phyloP scores from a whole-genome alignment of 2,329 filamentous ascomycete species.

The Daldinia eschscholtzii region DNA sequence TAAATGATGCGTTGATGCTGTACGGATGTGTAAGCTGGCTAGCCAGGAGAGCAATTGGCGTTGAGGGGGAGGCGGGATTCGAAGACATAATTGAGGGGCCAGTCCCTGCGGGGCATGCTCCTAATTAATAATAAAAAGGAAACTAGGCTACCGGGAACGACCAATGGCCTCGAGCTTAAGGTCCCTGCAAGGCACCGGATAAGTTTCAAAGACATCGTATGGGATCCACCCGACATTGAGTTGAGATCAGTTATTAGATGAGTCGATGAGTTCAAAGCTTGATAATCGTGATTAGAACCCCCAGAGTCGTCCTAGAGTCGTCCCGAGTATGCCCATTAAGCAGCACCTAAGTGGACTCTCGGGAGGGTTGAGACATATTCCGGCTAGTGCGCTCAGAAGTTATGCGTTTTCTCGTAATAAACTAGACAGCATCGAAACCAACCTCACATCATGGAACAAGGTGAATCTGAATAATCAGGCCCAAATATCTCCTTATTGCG shows the following conservation, averaged over 20 bases:
- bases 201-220: slow-evolving; percentile 54
- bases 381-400: not conserved
- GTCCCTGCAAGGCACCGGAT: slow-evolving; percentile 50
- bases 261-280: slow-evolving; percentile 40
- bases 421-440: not conserved
- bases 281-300: not conserved
- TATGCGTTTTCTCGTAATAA: not conserved
- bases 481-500: slow-evolving; percentile 80
- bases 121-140: slow-evolving; percentile 1
- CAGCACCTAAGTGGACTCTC: not conserved
- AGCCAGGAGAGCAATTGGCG: slow-evolving; percentile 54
- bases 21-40: slow-evolving; percentile 58
- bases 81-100: slow-evolving; percentile 21
- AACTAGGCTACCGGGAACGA: slow-evolving; percentile 43
- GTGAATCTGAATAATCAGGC: slow-evolving; percentile 69
- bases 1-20: slow-evolving; percentile 68
- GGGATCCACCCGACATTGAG: slow-evolving; percentile 55
- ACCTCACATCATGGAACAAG: slow-evolving; percentile 71
- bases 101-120: slow-evolving; percentile 1
- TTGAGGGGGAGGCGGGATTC: slow-evolving; percentile 29
- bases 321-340: not conserved
- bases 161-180: slow-evolving; percentile 29
- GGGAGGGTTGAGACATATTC: not conserved
- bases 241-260: slow-evolving; percentile 46
- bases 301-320: not conserved